phyloP scores from a whole-genome alignment of 2,329 filamentous ascomycete genomes.

The Sporothrix euskadiensis region DNA sequence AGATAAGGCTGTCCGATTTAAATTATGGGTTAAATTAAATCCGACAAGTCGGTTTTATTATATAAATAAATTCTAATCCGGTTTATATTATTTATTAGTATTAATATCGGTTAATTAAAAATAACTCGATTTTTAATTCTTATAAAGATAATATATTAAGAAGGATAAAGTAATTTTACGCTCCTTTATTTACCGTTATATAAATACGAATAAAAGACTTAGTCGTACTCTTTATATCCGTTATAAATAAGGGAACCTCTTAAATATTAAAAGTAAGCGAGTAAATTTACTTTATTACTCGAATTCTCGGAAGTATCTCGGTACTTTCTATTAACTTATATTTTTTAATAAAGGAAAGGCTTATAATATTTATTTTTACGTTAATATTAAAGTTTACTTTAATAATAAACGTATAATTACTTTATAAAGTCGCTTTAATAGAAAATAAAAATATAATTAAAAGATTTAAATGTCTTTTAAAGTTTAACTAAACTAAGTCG shows the following conservation, averaged over 20 bases:
- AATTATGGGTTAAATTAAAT: too few relatives aligned
- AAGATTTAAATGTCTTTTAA: neutral
- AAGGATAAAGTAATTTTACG: neutral
- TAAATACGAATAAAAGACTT: neutral
- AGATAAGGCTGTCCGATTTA: too few relatives aligned
- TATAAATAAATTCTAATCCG: too few relatives aligned
- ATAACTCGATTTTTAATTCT: neutral
- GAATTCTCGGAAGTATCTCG: neutral
- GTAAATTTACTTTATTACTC: neutral
- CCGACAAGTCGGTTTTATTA: too few relatives aligned
- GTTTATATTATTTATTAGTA: too few relatives aligned
- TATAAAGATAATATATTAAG: neutral
- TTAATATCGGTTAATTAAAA: neutral
- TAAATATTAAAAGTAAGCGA: neutral
- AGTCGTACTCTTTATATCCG: neutral
- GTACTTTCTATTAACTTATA: too few relatives aligned
- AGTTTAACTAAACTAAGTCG: neutral
- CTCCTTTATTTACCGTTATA: neutral
- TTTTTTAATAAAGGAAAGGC: neutral
- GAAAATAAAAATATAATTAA: neutral
- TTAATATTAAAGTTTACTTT: neutral
- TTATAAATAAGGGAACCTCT: neutral
- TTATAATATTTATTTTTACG: neutral
- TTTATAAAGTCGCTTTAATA: neutral
- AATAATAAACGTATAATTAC: too few relatives aligned